Evolutionary conservation across 75 land plant genomes (phyloP).

Genomic region (Pinus albicaulis): DNA sequence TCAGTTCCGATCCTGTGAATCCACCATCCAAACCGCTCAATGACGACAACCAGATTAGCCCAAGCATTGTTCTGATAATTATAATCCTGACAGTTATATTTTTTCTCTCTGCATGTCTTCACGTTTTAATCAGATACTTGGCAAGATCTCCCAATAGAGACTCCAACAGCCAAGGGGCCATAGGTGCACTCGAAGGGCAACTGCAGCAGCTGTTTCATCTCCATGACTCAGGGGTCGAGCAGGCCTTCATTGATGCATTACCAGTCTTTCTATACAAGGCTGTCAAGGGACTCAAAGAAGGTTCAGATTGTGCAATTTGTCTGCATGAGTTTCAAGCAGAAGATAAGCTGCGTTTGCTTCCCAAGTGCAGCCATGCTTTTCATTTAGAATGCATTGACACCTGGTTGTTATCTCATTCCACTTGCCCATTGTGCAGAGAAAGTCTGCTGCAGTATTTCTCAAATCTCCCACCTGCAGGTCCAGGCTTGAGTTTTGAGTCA

Average conservation of each 20-base stretch:
- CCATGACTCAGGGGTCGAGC: conserved; percentile 57
- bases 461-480: conserved; percentile 18
- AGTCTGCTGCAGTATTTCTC: conserved; percentile 23
- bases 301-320: conserved; percentile 63
- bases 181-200: conserved; percentile 53
- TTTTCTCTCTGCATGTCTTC: conserved; percentile 49
- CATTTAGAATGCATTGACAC: conserved; percentile 62
- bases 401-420: conserved; percentile 61
- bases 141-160: conserved; percentile 20
- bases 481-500: conserved; percentile 9
- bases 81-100: conserved; percentile 42
- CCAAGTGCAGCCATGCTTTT: conserved; percentile 60
- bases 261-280: conserved; percentile 54
- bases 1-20: too few species aligned
- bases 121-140: conserved; percentile 41
- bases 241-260: conserved; percentile 49
- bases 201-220: conserved; percentile 59
- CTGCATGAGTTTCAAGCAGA: conserved; percentile 46
- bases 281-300: conserved; percentile 36
- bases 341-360: conserved; percentile 49
- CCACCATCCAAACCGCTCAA: background rate
- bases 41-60: conserved; percentile 26
- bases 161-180: conserved; percentile 18
- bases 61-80: conserved; percentile 48
- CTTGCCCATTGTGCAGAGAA: conserved; percentile 50